Percentiles rank a stretch among this genome's conserved stretches.
Conservation (phyloP, 164 flowering plant species). For the Pachysandra terminalis region DNA sequence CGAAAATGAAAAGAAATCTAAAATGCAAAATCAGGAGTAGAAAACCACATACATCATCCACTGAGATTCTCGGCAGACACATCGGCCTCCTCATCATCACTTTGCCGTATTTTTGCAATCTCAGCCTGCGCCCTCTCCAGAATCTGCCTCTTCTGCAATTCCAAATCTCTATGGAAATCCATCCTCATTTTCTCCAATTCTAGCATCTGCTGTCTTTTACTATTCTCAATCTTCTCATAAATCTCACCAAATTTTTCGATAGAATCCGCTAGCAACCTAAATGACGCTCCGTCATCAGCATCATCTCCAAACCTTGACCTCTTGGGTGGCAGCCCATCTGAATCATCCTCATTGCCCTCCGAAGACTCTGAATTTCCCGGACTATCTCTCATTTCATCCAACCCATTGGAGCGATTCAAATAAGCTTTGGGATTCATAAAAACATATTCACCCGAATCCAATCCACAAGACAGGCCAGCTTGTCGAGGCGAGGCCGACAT, state of each 20-base stretch:
- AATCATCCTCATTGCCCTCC: conserved; percentile 39
- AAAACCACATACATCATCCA: conserved; percentile 21
- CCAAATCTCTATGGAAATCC: conserved; percentile 85
- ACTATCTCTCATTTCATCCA: conserved; percentile 92
- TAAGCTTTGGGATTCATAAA: conserved; percentile 72
- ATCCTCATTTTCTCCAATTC: conserved; percentile 90
- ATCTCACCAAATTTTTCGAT: conserved; percentile 73
- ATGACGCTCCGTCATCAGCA: conserved; percentile 37
- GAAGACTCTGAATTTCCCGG: conserved; percentile 59
- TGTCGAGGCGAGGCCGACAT: conserved; percentile 34
- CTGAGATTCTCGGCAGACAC: conserved; percentile 31
- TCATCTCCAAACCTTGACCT: conserved; percentile 28
- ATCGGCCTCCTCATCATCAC: conserved; percentile 6
- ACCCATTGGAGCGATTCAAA: conserved; percentile 65
- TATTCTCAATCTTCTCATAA: conserved; percentile 85
- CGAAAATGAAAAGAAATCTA: not conserved
- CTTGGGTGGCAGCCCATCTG: conserved; percentile 60
- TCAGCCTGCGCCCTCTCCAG: conserved; percentile 77
- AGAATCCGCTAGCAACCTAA: conserved; percentile 69
- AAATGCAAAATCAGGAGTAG: not conserved
- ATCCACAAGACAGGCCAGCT: conserved; percentile 74
- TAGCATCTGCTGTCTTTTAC: conserved; percentile 80
- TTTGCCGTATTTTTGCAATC: conserved; percentile 56
- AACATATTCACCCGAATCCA: conserved; percentile 91
- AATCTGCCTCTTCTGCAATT: conserved; percentile 75